phyloP scores from a whole-genome alignment of 495 filamentous ascomycete genomes.

The Collariella sp. region DNA sequence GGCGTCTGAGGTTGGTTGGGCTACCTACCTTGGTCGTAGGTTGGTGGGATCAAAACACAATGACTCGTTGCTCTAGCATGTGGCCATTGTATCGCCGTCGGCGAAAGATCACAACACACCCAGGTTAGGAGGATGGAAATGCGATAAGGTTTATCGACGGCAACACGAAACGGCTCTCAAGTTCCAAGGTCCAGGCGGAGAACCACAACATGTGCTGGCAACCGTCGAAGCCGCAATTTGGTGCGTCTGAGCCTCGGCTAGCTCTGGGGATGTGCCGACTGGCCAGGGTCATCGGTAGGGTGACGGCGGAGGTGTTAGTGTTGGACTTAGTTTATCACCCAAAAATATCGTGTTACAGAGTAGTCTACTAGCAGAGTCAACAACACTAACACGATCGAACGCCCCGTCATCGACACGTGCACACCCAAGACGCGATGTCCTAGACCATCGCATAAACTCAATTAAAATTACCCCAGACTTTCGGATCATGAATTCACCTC shows the following conservation, averaged over 20 bases:
- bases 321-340: not conserved
- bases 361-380: not conserved
- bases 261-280: conserved; percentile 2
- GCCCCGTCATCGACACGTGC: not conserved
- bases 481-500: too few relatives aligned
- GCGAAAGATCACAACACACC: not conserved
- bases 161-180: not conserved
- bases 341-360: not conserved
- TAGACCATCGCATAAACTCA: too few relatives aligned
- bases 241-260: conserved; percentile 11
- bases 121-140: not conserved
- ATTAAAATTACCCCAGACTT: too few relatives aligned
- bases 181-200: not conserved
- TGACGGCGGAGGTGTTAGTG: not conserved
- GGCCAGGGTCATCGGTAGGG: not conserved
- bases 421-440: not conserved
- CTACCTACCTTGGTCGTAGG: not conserved
- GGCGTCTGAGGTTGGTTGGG: not conserved
- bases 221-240: conserved; percentile 1
- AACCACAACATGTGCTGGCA: conserved; percentile 6
- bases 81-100: conserved; percentile 3
- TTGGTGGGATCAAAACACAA: conserved; percentile 3
- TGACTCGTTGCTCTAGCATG: not conserved
- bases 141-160: conserved; percentile 8
- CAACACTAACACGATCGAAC: not conserved